Base-by-base conservation (phyloP, 1,284 basidiomycete genomes). In the Moesziomyces antarcticus region DNA sequence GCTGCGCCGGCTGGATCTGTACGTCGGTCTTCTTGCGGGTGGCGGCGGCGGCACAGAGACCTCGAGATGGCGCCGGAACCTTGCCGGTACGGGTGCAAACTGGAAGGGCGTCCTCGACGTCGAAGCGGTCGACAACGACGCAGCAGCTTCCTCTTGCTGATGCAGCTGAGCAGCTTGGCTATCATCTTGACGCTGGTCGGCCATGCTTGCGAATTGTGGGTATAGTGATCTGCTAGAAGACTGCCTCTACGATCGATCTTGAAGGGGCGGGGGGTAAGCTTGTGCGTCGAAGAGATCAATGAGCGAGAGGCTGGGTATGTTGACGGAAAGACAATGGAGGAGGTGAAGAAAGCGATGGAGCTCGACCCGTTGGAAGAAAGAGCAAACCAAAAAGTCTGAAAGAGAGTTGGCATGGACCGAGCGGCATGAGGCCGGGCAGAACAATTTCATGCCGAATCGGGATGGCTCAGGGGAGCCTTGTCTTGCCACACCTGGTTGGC, bases 31-130 rank as follows among this genome's bases (percentile, higher is more conserved):
- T 20, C n/a, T 40, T 46, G 33, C 24, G 35, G 16, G 37, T 21
- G 46, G 18, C 18, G 45, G 25, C 20, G 48, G 24, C 14, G 22
- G 18, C 5, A 40, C 37, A 3, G 37, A 40, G 16, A 40, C 37
- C 37, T 40, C 16, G 37, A 40, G 37, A 40, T 40, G 37, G 37
- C 56, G 50, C 25, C 55, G 48, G 47, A 54, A 57, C 22, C 62
- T 57, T 22, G 44, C 56, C 11, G 62, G 62, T 9, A 58, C 56
- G 6, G 56, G 62, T 27, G 62, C 56, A 22, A 59, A 59, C 21
- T 53, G 46, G 42, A 64, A 57, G 11, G 55, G 50, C 14, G 50
- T 40, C 21, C 50, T 47, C 11, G 54, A 52, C 2, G 54, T 37
- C 0, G 54, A 51, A 25, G 61, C n/a, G 18, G 24, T 22, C 3